Evolutionary conservation across 2,329 filamentous ascomycete genomes (phyloP), one percentile per base, ranked within the genome.

Genomic region (Arachnomyces sp.): DNA sequence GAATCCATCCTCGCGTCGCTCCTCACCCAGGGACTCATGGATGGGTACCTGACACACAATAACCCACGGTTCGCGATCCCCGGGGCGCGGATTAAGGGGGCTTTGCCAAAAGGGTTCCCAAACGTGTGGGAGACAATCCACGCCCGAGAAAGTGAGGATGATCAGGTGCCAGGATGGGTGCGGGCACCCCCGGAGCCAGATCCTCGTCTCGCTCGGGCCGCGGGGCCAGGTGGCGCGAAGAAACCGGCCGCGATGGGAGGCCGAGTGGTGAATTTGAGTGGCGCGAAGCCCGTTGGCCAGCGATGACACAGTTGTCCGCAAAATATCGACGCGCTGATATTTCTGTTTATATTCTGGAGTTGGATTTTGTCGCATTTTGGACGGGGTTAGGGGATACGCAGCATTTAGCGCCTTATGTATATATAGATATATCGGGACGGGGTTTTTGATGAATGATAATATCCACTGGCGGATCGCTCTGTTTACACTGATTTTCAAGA

Each of bases 1-100:
- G 87, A 94, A 62, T 79, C 79, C 33, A 79, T 85, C 36, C 73
- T 93, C 9, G 77, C 84, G 0, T 81, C 81, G 8, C 73, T 95
- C 9, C 76, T 93, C 14, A 78, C 83, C 36, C 85, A 94, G 60
- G 85, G 84, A 1, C 68, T 94, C 16, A 71, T 95, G 57, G 79
- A 82, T 49, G 90, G 89, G 2, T 95, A 89, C 55, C 74, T 95
- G 18, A 84, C 84, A 12, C 86, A 93, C 53, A 75, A 75, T 17
- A 79, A 81, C 54, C 74, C 75, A 32, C 80, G 84, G 36, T 88
- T 95, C 54, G 88, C 87, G 9, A 84, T 95, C 32, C 78, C 83
- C 38, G 88, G 89, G 2, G 79, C 84, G 16, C 57, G 60, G 31
- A 37, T 57, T 16, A 58, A 60, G 4, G 63, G 63, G 6, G 63